These are phyloP conservation scores for Didymella pomorum DNA, from an alignment of 2,329 filamentous ascomycete species.

Conservation along the genomic window DNA sequence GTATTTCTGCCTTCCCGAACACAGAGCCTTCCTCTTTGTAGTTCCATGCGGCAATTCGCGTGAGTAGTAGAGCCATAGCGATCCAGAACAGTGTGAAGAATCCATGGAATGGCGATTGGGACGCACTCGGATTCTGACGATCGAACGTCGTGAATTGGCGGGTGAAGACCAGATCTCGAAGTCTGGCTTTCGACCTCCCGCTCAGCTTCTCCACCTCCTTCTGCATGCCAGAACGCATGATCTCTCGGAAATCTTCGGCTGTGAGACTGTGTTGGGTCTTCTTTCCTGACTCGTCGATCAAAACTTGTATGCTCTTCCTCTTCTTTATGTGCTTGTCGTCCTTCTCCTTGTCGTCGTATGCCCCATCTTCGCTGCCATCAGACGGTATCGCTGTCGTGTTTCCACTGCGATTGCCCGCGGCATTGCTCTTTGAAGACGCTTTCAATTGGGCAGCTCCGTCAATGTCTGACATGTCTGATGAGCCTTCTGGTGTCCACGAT, in stretches of 20 bases:
- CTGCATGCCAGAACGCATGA: slow-evolving; percentile 55
- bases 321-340: slow-evolving; percentile 28
- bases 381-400: slow-evolving; percentile 39
- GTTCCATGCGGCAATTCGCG: slow-evolving; percentile 73
- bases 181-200: slow-evolving; percentile 50
- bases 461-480: slow-evolving; percentile 44
- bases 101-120: slow-evolving; percentile 76
- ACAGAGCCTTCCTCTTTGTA: slow-evolving; percentile 73
- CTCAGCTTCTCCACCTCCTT: slow-evolving; percentile 49
- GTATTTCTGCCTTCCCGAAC: slow-evolving; percentile 75
- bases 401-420: slow-evolving; percentile 44
- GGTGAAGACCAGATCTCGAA: slow-evolving; percentile 72
- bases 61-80: slow-evolving; percentile 69
- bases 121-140: slow-evolving; percentile 69
- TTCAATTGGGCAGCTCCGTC: slow-evolving; percentile 54
- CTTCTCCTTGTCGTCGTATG: slow-evolving; percentile 12
- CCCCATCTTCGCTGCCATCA: slow-evolving; percentile 31
- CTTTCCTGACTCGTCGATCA: slow-evolving; percentile 56
- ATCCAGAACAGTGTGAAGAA: slow-evolving; percentile 86
- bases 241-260: slow-evolving; percentile 59
- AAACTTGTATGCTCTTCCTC: slow-evolving; percentile 56
- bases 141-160: slow-evolving; percentile 78
- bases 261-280: slow-evolving; percentile 59
- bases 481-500: slow-evolving; percentile 40
- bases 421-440: slow-evolving; percentile 47